Evolutionary conservation across 805 yeast genomes (phyloP), one percentile per base, ranked within the genome.

Genomic region (Candida ulmi): DNA sequence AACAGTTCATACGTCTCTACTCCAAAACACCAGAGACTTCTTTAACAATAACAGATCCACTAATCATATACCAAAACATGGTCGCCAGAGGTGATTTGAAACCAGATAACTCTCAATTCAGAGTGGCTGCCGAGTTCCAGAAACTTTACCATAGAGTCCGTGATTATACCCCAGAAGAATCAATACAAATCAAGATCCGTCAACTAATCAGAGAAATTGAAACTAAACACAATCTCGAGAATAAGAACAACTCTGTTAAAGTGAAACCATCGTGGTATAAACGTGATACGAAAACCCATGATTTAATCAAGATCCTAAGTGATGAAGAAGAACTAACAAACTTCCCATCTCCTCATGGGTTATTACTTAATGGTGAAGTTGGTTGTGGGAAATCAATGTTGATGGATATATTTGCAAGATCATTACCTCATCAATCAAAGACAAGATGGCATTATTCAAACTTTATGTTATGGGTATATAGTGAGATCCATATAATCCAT

Each of bases 381-480:
- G 90, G 90, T 0, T 77, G 84, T 47, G 90, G 90, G 1, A 83
- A 83, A 52, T 76, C 86, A 2, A 74, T 83, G 81, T 56, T 83
- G 36, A 74, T 83, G 75, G 88, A 82, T 48, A 72, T 83, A 17
- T 82, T 83, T 61, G 87, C 88, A 1, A 65, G 66, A 35, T 68
- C 81, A 1, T 61, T 83, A 23, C 90, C 88, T 0, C 76, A 78
- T 44, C 62, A 65, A 18, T 72, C 80, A 1, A 83, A 83, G 47
- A 69, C 75, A 61, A 62, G 90, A 40, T 79, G 86, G 78, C 90
- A 83, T 54, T 83, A 78, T 52, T 75, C 76, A 47, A 78, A 74
- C 47, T 82, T 83, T 52, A 82, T 83, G 53, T 63, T 81, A 5
- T 79, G 84, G 81, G 76, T 82, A 1, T 80, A 73, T 47, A 65